Conservation (phyloP, 139 green algal species). For the Picochlorum costavermella region DNA sequence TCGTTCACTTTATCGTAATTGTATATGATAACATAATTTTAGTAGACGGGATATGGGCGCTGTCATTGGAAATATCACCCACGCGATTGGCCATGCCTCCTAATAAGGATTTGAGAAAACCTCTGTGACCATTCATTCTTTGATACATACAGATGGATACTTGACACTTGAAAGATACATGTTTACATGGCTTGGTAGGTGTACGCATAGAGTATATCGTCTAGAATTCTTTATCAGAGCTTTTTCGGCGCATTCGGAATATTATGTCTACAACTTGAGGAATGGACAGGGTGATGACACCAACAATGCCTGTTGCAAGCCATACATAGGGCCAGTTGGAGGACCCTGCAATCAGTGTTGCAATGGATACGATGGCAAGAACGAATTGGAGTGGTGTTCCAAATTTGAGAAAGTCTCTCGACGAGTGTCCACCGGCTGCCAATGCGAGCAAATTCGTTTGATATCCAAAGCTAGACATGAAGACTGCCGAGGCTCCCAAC, state of each 20-base stretch:
- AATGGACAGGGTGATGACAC: constrained; percentile 8
- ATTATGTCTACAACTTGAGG: constrained; percentile 17
- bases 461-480: constrained; percentile 58
- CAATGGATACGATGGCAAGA: constrained; percentile 23
- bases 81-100: too few relatives aligned
- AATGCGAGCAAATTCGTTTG: constrained; percentile 71
- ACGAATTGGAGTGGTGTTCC: constrained; percentile 29
- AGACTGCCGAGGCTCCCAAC: constrained; percentile 48
- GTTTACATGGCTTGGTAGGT: too few relatives aligned
- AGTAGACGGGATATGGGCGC: too few relatives aligned
- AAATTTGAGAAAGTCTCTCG: constrained; percentile 45
- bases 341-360: constrained; percentile 5
- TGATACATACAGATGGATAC: too few relatives aligned
- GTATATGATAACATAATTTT: too few relatives aligned
- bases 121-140: too few relatives aligned
- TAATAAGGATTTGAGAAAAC: too few relatives aligned
- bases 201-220: too few relatives aligned
- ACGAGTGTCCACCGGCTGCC: constrained; percentile 47
- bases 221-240: too few relatives aligned
- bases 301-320: constrained; percentile 20
- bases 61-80: too few relatives aligned
- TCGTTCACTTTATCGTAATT: too few relatives aligned
- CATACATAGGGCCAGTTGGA: constrained; percentile 20
- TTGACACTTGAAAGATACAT: too few relatives aligned
- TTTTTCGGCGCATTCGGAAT: not conserved